Conservation (phyloP, 202 grass and related monocot species). For the Elaeis oleifera region DNA sequence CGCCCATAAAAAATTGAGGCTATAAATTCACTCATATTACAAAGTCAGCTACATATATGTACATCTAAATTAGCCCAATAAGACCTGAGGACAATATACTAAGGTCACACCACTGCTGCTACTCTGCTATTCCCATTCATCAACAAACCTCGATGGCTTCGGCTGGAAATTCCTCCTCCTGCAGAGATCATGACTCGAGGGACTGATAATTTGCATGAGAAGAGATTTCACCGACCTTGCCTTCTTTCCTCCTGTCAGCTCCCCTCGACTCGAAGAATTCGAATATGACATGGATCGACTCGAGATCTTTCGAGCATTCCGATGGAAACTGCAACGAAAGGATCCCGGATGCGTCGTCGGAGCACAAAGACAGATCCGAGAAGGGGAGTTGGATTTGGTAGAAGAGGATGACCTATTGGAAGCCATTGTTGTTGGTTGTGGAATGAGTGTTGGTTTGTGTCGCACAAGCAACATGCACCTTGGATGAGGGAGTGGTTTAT, state of each 20-base stretch:
- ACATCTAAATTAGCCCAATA: no score
- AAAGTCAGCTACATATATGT: no score
- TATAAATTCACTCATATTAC: no score
- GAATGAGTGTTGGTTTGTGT: no score
- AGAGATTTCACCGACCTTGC: background rate
- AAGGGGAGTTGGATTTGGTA: background rate
- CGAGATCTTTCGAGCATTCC: background rate
- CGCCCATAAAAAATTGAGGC: no score
- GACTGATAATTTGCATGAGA: background rate
- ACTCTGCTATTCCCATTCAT: background rate
- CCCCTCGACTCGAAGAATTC: background rate
- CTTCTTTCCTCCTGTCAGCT: background rate
- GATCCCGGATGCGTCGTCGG: slow-evolving; percentile 6
- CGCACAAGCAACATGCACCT: no score
- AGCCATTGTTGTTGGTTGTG: no score
- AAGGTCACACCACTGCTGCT: background rate
- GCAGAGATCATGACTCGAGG: background rate
- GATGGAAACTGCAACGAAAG: background rate
- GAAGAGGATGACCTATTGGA: background rate
- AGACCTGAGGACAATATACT: no score
- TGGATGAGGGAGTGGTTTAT: no score
- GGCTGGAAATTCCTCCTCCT: slow-evolving; percentile 3
- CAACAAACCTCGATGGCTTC: background rate
- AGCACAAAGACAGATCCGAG: slow-evolving; percentile 1
- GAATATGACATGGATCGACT: background rate